Conservation (phyloP, 23 red algal genomes). For the Gracilaria domingensis region DNA sequence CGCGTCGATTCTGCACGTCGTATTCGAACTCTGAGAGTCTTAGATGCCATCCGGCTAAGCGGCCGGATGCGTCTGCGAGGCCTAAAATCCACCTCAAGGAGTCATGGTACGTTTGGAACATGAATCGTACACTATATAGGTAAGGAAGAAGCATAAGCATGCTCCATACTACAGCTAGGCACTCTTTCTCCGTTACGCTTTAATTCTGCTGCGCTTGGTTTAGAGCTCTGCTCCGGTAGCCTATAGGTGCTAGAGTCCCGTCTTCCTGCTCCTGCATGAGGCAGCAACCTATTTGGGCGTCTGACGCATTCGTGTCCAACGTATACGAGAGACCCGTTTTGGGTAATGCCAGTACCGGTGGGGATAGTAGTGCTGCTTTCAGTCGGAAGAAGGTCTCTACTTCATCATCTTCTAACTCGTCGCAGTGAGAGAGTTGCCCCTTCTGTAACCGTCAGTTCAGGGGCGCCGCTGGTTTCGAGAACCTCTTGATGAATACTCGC, state of each 20-base stretch:
- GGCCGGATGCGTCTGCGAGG: background rate
- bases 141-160: slow-evolving; percentile 29
- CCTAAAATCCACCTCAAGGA: slow-evolving; percentile 43
- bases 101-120: slow-evolving; percentile 35
- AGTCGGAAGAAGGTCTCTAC: slow-evolving; percentile 26
- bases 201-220: slow-evolving; percentile 21
- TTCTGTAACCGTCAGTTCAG: background rate
- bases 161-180: slow-evolving; percentile 50
- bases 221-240: slow-evolving; percentile 47
- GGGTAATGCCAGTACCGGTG: slow-evolving; percentile 28
- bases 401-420: background rate
- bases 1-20: background rate
- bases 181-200: slow-evolving; percentile 12
- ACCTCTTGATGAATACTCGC: too few relatives aligned
- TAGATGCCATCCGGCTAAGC: slow-evolving; percentile 11
- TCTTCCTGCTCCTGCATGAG: slow-evolving; percentile 37
- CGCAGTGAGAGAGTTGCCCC: background rate
- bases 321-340: background rate
- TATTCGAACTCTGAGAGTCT: slow-evolving; percentile 28
- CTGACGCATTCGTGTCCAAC: slow-evolving; percentile 25
- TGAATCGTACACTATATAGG: slow-evolving; percentile 35
- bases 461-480: background rate
- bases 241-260: slow-evolving; percentile 4
- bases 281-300: slow-evolving; percentile 16
- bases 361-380: slow-evolving; percentile 28